Evolutionary conservation across 2,329 filamentous ascomycete species (phyloP), one percentile per base, ranked within the genome.

Genomic region (Dothistroma pini): DNA sequence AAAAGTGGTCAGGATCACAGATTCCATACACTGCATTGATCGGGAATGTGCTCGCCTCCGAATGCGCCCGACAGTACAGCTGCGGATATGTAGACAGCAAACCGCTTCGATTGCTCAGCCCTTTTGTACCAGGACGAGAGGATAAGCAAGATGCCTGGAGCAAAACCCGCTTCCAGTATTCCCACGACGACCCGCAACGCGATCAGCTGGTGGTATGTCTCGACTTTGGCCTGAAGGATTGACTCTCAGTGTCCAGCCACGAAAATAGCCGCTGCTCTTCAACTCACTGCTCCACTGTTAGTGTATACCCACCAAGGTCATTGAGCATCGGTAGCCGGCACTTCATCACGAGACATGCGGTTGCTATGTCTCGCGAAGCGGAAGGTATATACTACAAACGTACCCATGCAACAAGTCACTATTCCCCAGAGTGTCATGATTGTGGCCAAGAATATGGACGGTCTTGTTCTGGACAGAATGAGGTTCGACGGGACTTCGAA

Each of bases 81-180:
- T 1, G 81, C 82, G n/a, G 83, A 82, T 62, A 85, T 83, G 65
- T 84, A 86, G 1, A 86, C 71, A 8, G 78, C 82, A 50, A 84
- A 83, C 2, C 84, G 79, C 55, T 83, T 83, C 0, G 81, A 80
- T 48, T 86, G 79, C 66, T 87, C 84, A 12, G 79, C 78, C 54
- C 79, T 81, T 62, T 83, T 81, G 68, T 87, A 87, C 84, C 84
- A 87, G 0, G 78, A 83, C 0, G 81, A 83, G 7, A 86, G 76
- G 22, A 83, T 78, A 51, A 81, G 78, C 51, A 83, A 74, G 49
- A 84, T 78, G 29, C 83, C 84, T 0, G 84, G 83, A 51, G 80
- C 83, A 52, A 84, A 84, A 0, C 81, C 80, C 11, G 79, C 79
- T 69, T 85, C 84, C 47, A 84, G 79, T 0, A 84, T 69, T 51